A percentile compares a stretch with the other conserved stretches of the same genome.
Conservation (phyloP, 768 basidiomycete genomes). For the Clitopilus hobsonii region DNA sequence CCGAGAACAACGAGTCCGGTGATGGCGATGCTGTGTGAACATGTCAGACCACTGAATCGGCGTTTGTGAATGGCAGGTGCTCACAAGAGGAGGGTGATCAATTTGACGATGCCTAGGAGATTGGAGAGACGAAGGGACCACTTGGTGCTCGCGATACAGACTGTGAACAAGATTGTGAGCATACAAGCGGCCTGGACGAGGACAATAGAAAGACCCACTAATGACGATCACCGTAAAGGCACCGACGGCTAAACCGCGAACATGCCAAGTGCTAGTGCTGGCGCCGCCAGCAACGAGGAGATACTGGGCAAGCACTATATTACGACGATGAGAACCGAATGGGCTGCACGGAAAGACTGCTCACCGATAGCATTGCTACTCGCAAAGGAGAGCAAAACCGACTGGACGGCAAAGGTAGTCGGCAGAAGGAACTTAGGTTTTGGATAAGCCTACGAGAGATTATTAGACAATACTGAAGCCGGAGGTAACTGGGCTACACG, state of each 20-base stretch:
- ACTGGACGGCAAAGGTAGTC: slow-evolving; percentile 37
- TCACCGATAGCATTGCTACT: slow-evolving; percentile 34
- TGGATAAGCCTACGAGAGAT: slow-evolving; percentile 30
- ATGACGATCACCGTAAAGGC: slow-evolving; percentile 25
- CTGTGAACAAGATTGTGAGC: too few relatives aligned
- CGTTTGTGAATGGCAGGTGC: slow-evolving; percentile 5
- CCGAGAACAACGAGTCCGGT: slow-evolving; percentile 59
- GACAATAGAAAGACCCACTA: slow-evolving; percentile 12
- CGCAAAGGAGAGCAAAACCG: slow-evolving; percentile 30
- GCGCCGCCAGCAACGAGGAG: slow-evolving; percentile 27
- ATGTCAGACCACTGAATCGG: neutral
- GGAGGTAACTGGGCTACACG: neutral
- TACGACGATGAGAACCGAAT: neutral
- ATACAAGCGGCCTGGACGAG: too few relatives aligned
- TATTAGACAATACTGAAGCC: slow-evolving; percentile 1
- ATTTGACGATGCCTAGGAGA: slow-evolving; percentile 27
- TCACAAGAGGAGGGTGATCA: slow-evolving; percentile 25
- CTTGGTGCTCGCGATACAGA: slow-evolving; percentile 28
- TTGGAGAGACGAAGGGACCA: slow-evolving; percentile 35
- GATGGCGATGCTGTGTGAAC: slow-evolving; percentile 34
- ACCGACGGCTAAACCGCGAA: slow-evolving; percentile 30
- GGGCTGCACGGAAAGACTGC: neutral
- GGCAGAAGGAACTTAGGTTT: slow-evolving; percentile 38
- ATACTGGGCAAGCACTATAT: slow-evolving; percentile 29
- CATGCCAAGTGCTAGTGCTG: slow-evolving; percentile 24